Evolutionary conservation across 2,329 filamentous ascomycete genomes (phyloP), one percentile per base, ranked within the genome.

Genomic region (Verruconis gallopava): DNA sequence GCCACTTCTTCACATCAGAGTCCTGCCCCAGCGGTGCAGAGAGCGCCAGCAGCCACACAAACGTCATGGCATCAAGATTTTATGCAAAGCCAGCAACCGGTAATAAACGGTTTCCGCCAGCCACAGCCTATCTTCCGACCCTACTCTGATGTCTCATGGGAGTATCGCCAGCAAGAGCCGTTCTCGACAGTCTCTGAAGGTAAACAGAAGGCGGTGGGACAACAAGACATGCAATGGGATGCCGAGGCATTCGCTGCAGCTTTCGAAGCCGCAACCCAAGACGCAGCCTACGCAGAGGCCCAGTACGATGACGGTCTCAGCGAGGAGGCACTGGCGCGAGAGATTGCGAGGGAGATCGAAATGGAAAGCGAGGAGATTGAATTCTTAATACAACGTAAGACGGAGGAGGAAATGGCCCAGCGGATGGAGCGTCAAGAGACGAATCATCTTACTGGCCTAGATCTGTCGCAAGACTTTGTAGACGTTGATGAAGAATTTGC

Each of bases 11-110:
- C 68, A 52, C 62, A 72, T 50, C 51, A 64, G 25, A 59, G 66
- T 69, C 48, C 57, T 66, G 56, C 57, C 58, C 34, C 56, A 59
- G 18, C 55, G 64, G 44, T 57, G 58, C 37, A 41, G 15, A 44
- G 53, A 32, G 53, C 49, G 22, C 46, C 45, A 14, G 35, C 30
- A 42, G 49, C 52, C 14, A 48, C 54, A 14, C 47, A 54, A 40
- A 30, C 37, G 32, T 62, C 64, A 61, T 79, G 77, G 77, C 75
- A 78, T 40, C 65, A 73, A 51, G 75, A 79, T 49, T 79, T 80
- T 51, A 55, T 71, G 50, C 56, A 57, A 18, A 51, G 54, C 21
- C 57, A 61, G 32, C 62, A 65, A 43, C 42, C 47, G n/a, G 50
- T 54, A 22, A 56, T 57, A 42, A 52, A 56, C 42, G 45, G 51